A percentile compares a stretch with the other conserved stretches of the same genome.
phyloP scores from a whole-genome alignment of 202 grass and related monocot genomes.

The Setaria viridis region DNA sequence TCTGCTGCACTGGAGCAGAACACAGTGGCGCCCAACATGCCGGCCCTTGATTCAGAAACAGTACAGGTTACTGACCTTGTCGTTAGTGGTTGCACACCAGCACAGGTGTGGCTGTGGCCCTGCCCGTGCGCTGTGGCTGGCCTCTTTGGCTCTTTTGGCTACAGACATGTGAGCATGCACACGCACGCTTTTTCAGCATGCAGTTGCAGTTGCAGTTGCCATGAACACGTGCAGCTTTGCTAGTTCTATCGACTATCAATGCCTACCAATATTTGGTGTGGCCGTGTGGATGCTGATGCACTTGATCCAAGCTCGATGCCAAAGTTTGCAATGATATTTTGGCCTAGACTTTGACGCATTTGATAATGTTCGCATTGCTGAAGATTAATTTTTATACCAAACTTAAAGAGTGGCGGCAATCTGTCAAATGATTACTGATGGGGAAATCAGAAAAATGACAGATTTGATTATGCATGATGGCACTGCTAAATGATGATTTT shows the following conservation, averaged over 20 bases:
- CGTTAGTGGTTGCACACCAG: not conserved
- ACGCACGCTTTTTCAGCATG: not conserved
- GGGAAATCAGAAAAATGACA: not conserved
- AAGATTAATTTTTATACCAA: no score
- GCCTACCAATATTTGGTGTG: no score
- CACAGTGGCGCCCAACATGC: conserved; percentile 19
- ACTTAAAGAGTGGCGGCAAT: not conserved
- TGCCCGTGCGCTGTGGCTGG: no score
- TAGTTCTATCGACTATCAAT: not conserved
- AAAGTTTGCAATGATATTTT: not conserved
- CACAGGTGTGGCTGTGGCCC: no score
- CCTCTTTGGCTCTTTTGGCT: not conserved
- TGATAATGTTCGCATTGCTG: not conserved
- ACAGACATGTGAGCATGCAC: conserved; percentile 7
- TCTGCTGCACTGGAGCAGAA: not conserved
- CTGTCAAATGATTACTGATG: not conserved
- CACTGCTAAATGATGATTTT: not conserved
- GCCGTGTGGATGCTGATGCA: not conserved
- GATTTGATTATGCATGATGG: not conserved
- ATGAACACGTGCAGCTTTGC: not conserved
- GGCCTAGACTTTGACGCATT: not conserved
- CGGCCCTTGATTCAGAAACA: conserved; percentile 22
- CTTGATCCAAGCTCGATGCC: not conserved
- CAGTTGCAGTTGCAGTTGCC: not conserved
- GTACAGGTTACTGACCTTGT: conserved; percentile 20